Evolutionary conservation across 306 rosid species (phyloP), one percentile per base, ranked within the genome.

Genomic region (Rosa rugosa): DNA sequence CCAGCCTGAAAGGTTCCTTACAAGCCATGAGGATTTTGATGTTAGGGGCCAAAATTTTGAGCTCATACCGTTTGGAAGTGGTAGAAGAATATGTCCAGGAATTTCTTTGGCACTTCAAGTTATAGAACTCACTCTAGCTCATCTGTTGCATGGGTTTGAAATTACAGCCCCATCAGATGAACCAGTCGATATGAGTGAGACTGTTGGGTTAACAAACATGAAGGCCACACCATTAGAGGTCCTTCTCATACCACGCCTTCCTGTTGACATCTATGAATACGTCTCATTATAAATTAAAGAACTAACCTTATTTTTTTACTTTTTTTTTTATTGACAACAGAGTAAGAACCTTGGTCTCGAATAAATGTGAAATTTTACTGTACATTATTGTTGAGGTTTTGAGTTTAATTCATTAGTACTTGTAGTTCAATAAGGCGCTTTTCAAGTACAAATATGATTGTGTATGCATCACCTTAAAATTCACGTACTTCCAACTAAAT

Each of bases 51-150:
- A 80, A 2, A 49, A 47, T 31, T 81, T 80, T 3, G 73, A 83
- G 20, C 17, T 80, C 16, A 73, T 80, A 36, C 86, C 86, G 53
- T 86, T 86, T 36, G 80, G 84, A 18, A 77, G 83, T 1, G 89
- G 89, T 5, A 75, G 88, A 44, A 85, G 86, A 64, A 64, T 79
- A 4, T 82, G 88, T 12, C 88, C 86, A 0, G 85, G 80, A 45
- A 17, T 86, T 4, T 73, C 79, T 0, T 54, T 83, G 2, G 84
- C 79, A 1, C 69, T 80, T 8, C 79, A 69, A 42, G 73, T 77
- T 14, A 16, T 71, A 68, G 69, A 74, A 27, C 71, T 86, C 16
- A 42, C 80, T 8, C 62, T 86, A 0, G 89, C 80, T 14, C 64
- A 9, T 41, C 18, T 82, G 53, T 45, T 82, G 4, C 82, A 72